Percentiles rank a stretch among this genome's conserved stretches.
phyloP scores from a whole-genome alignment of 1,139 yeast species.

The Suhomyces anneliseae region DNA sequence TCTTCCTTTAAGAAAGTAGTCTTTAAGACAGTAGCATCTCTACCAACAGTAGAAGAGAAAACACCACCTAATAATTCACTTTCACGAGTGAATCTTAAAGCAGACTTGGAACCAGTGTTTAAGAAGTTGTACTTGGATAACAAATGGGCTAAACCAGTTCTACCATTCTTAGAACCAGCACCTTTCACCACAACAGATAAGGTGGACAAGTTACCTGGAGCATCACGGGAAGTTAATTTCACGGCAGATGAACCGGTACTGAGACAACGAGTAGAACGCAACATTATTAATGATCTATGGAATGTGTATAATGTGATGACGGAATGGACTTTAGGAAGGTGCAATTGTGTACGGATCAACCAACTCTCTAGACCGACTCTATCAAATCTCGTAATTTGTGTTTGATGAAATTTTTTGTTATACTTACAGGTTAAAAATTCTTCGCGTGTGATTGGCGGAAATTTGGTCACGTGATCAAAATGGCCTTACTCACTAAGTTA shows the following conservation, averaged over 20 bases:
- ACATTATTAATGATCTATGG: slow-evolving; percentile 4
- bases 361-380: slow-evolving; percentile 6
- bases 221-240: slow-evolving; percentile 48
- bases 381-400: slow-evolving; percentile 4
- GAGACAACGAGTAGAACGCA: slow-evolving; percentile 39
- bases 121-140: slow-evolving; percentile 83
- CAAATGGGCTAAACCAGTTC: slow-evolving; percentile 85
- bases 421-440: slow-evolving; percentile 6
- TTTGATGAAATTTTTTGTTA: slow-evolving; percentile 8
- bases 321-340: slow-evolving; percentile 11
- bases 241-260: slow-evolving; percentile 42
- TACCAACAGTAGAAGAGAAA: slow-evolving; percentile 66
- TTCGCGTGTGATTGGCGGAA: slow-evolving; percentile 11
- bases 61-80: slow-evolving; percentile 90
- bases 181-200: slow-evolving; percentile 70
- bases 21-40: slow-evolving; percentile 80
- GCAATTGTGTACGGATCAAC: slow-evolving; percentile 6
- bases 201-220: slow-evolving; percentile 63
- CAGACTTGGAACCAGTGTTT: slow-evolving; percentile 81
- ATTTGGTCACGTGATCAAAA: background rate
- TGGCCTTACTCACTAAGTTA: background rate
- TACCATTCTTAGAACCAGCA: slow-evolving; percentile 83
- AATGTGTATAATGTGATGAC: background rate
- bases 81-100: slow-evolving; percentile 92
- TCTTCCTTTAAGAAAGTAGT: slow-evolving; percentile 84